A percentile compares a stretch with the other conserved stretches of the same genome.
Evolutionary conservation across 2,329 filamentous ascomycete species (phyloP).

Genomic region (Ceratocystis huliohia): DNA sequence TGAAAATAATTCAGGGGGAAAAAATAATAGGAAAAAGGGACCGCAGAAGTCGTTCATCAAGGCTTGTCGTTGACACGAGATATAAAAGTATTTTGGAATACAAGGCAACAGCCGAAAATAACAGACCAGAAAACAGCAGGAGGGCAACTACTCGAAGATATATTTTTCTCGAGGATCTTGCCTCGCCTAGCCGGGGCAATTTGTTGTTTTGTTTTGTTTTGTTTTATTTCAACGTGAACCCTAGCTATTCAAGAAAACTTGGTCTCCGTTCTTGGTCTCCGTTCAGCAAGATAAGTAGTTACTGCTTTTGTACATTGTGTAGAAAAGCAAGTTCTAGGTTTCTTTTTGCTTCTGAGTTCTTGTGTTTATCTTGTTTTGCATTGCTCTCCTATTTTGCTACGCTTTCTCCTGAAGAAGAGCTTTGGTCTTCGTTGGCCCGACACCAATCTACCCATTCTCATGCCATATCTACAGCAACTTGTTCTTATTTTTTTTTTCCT

Average conservation of each 20-base stretch:
- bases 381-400: background rate
- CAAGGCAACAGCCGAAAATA: background rate
- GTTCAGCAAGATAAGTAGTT: no score
- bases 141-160: slow-evolving; percentile 5
- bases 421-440: background rate
- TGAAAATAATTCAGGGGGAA: slow-evolving; percentile 2
- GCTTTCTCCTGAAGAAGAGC: background rate
- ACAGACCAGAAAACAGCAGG: background rate
- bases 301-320: no score
- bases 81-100: background rate
- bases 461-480: slow-evolving; percentile 8
- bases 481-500: background rate
- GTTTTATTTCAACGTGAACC: background rate
- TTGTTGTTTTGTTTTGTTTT: background rate
- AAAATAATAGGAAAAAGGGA: background rate
- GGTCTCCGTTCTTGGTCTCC: no score
- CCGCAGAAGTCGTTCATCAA: background rate
- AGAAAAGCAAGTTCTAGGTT: background rate
- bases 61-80: background rate
- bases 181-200: background rate
- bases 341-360: background rate
- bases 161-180: background rate
- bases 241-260: no score
- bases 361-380: background rate
- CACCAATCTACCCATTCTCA: background rate